Conservation (phyloP, 139 green algal species). For the Closterium sp. region DNA sequence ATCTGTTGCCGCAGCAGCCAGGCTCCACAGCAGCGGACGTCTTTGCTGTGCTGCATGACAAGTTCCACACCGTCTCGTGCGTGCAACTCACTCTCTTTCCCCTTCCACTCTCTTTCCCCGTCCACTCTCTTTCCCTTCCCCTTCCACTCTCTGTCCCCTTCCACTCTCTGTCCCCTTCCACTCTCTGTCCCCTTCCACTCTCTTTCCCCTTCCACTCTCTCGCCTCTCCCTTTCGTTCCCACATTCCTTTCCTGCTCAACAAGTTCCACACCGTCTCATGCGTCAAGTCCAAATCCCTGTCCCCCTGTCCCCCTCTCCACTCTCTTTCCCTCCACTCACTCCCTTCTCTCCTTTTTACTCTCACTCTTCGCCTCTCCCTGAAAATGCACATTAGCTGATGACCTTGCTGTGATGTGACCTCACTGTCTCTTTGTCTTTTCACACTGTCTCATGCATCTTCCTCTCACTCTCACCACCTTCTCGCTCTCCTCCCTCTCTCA, state of each 20-base stretch:
- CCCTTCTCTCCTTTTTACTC: no score
- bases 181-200: background rate
- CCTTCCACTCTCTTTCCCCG: background rate
- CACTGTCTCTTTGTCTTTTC: no score
- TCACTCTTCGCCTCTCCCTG: no score
- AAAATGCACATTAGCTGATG: no score
- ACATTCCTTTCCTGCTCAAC: no score
- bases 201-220: background rate
- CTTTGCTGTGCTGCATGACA: constrained; percentile 76
- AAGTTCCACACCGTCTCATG: background rate
- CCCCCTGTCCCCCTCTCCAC: no score
- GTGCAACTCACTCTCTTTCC: background rate
- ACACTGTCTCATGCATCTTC: no score
- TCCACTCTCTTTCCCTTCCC: background rate
- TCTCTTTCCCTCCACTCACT: no score
- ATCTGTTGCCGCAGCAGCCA: constrained; percentile 58
- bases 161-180: background rate
- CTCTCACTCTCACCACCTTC: no score
- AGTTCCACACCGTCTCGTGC: constrained; percentile 64
- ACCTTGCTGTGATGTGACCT: no score
- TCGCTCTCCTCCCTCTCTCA: no score
- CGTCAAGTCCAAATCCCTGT: background rate
- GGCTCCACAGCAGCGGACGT: constrained; percentile 60
- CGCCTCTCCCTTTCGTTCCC: background rate
- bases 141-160: background rate